Evolutionary conservation across 495 filamentous ascomycete genomes (phyloP), one percentile per base, ranked within the genome.

Genomic region (Hypoxylon crocopeplum): DNA sequence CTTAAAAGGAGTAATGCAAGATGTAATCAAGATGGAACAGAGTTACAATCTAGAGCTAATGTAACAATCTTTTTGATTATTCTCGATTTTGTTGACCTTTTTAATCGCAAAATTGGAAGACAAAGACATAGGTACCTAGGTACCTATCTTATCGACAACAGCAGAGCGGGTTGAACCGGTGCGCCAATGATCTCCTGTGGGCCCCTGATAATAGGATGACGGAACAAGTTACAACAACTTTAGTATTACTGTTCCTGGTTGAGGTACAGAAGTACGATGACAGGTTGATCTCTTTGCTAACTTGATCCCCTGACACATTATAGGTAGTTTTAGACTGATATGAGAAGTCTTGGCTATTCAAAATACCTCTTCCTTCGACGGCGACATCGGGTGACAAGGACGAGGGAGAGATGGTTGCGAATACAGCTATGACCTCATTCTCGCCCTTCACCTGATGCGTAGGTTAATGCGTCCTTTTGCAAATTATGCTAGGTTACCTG

Each of bases 201-300:
- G 34, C 40, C 56, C 22, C 47, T 52, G 56, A 59, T 39, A 51
- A 59, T 51, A 59, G 15, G 39, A 51, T 59, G 56, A 59, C 48
- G 40, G 33, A 22, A 33, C 25, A 10, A 29, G 25, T 10, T 29
- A 29, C 25, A 5, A 29, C 10, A 10, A 29, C 25, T 39, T 13
- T 16, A 36, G 32, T 16, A 45, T 44, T 46, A 32, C 47, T 15
- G 44, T 33, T 19, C 41, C 22, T 37, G 47, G 15, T 7, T 37
- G 5, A 29, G 5, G 25, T 29, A 29, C 25, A 29, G 10, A 29
- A 29, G 10, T 29, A 29, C 25, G 25, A 10, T 16, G 19, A 32
- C 29, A 36, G 19, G 56, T 17, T 59, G 33, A 46, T 59, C 56
- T 38, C 42, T 25, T 17, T n/a, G 29, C 22, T 36, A 25, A 42